Base-by-base conservation (phyloP, 768 basidiomycete species). In the Kwoniella dejecticola region DNA sequence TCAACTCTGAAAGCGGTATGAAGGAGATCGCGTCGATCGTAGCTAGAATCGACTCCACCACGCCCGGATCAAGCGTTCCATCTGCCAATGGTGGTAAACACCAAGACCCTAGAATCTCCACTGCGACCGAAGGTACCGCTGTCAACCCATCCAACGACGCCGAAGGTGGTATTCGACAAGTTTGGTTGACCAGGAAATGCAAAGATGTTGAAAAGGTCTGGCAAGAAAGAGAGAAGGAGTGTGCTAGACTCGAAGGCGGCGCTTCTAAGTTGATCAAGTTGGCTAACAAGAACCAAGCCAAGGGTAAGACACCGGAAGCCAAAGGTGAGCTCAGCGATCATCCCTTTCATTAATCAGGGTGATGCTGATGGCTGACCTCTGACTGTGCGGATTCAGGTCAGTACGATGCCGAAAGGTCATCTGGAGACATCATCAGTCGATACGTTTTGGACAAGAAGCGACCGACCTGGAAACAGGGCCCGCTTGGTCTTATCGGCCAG, bases 381-480 rank as follows among this genome's bases (percentile, higher is more conserved):
- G 4, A 53, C 26, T 49, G 8, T 41, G 7, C 33, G 7, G 15
- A 52, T 36, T 29, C 55, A 67, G 70, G 71, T 36, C 63, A 60
- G 36, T 62, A 70, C 54, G 75, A 75, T 47, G 60, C 72, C 23
- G 71, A 76, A 48, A 48, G 60, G 27, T 30, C 58, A 21, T 50
- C 38, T 26, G 60, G 52, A 17, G 52, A 62, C 29, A 44, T 46
- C 21, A 30, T 36, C 19, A 72, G 75, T 44, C 70, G 69, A 50
- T 79, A 70, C 58, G 71, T 79, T 21, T 60, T 69, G 2, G 63
- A 65, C 33, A 77, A 77, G 67, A 75, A 79, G 60, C 66, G 66
- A 49, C 72, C 72, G 4, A 72, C 75, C 38, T 79, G 77, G 77
- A 76, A 75, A 41, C 77, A 79, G 61, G 77, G 77, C 6, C 67